A percentile compares a stretch with the other conserved stretches of the same genome.
Evolutionary conservation across 805 yeast species (phyloP).

Genomic region (Starmera amethionina): DNA sequence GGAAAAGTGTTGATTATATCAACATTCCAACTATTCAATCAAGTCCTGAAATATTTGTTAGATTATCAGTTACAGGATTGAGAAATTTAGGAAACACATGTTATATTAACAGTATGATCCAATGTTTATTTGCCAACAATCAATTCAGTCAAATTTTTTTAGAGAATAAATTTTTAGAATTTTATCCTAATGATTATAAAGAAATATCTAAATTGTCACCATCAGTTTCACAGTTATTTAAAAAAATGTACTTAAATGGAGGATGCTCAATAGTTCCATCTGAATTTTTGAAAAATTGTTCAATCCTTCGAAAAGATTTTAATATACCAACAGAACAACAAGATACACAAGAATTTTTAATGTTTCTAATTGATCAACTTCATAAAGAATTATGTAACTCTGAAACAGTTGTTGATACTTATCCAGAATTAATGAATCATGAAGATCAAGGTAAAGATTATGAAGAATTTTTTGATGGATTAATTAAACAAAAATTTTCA

Average conservation of each 20-base stretch:
- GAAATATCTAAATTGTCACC: conserved; percentile 29
- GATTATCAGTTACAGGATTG: conserved; percentile 48
- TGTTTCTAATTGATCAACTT: conserved; percentile 54
- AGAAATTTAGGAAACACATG: conserved; percentile 67
- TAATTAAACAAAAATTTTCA: conserved; percentile 52
- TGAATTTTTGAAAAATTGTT: conserved; percentile 44
- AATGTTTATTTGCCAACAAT: conserved; percentile 50
- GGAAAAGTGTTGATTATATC: conserved; percentile 1
- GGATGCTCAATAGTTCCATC: conserved; percentile 57
- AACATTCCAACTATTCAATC: conserved; percentile 28
- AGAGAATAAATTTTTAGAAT: conserved; percentile 33
- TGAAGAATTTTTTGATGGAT: conserved; percentile 47
- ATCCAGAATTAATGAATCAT: conserved; percentile 26
- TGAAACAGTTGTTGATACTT: conserved; percentile 25
- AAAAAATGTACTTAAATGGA: conserved; percentile 48
- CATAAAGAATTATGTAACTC: conserved; percentile 53
- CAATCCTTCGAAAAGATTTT: conserved; percentile 52
- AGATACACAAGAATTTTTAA: conserved; percentile 69
- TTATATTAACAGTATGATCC: conserved; percentile 66
- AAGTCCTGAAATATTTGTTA: conserved; percentile 27
- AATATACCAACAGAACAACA: conserved; percentile 69
- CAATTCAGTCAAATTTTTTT: conserved; percentile 40
- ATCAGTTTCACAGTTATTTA: conserved; percentile 44
- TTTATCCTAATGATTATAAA: conserved; percentile 23
- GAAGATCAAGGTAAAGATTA: conserved; percentile 37